Evolutionary conservation across 2,329 filamentous ascomycete species (phyloP).

Genomic region (Epichloe glyceriae): DNA sequence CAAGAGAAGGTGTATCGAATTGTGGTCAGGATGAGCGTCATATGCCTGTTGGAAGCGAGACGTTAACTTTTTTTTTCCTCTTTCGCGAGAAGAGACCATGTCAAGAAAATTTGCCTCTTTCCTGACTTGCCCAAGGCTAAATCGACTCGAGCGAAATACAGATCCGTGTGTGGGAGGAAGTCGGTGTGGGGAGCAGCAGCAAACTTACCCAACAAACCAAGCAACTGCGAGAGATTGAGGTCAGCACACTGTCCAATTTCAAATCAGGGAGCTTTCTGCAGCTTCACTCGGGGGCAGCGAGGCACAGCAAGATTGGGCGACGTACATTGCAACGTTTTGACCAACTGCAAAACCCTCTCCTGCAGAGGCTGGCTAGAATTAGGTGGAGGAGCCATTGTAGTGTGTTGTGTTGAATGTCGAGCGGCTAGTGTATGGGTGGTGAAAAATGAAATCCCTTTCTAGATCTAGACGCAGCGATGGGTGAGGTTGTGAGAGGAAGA

Average conservation of each 20-base stretch:
- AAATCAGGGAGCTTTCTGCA: not conserved
- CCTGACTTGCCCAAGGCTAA: not conserved
- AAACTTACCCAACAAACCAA: constrained; percentile 69
- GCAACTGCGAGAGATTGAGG: constrained; percentile 39
- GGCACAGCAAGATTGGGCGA: constrained; percentile 16
- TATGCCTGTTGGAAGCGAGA: constrained; percentile 46
- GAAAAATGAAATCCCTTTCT: not conserved
- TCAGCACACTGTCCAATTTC: constrained; percentile 18
- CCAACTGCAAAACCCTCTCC: constrained; percentile 65
- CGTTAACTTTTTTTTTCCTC: constrained; percentile 2
- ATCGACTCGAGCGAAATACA: not conserved
- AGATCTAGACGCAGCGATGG: not conserved
- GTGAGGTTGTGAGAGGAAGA: not conserved
- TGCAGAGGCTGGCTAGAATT: constrained; percentile 54
- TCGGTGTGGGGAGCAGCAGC: constrained; percentile 10
- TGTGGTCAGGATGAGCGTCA: constrained; percentile 72
- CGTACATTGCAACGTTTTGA: constrained; percentile 84
- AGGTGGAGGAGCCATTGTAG: constrained; percentile 48
- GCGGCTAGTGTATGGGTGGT: not conserved
- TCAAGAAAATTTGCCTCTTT: not conserved
- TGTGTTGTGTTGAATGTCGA: not conserved
- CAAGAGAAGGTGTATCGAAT: constrained; percentile 76
- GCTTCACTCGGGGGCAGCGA: not conserved
- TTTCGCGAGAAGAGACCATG: no score
- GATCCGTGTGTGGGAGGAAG: not conserved